Base-by-base conservation (phyloP, 2,329 filamentous ascomycete species). In the Microcyclospora tardicrescens region DNA sequence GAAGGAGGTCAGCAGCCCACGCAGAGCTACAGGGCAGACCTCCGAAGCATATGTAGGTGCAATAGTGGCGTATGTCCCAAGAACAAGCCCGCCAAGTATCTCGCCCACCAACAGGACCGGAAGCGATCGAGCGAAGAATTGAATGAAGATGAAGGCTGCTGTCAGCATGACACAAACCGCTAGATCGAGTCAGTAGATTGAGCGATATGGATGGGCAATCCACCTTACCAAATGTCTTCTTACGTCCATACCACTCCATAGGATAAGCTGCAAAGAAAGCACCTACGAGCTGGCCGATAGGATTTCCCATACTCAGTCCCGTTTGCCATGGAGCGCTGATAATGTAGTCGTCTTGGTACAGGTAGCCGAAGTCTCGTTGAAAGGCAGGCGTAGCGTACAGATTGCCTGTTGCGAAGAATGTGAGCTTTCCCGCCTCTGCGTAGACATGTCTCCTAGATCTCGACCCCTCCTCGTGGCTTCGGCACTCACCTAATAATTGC, bases 31-130 rank as follows among this genome's bases (percentile, higher is more conserved):
- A 2, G 75, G 75, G 30, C 72, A 74, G 6, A 79, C 71, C 53
- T 83, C 79, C 40, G 75, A 77, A 16, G 77, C 78, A 50, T 82
- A 83, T 28, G 78, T 77, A 43, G 75, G 63, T 11, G 63, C 61
- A 27, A 66, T 59, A 16, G 75, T 70, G 5, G 73, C 72, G 51
- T 75, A 79, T 38, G 70, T 72, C 2, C 74, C 75, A n/a, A 75
- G 63, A 0, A 78, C 69, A 6, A 78, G 61, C 1, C 77, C 76
- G 16, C 71, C 70, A 0, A 80, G 61, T 2, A 81, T 60, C 61
- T 79, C 73, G 19, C 74, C 72, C 2, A 71, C 71, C n/a, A 77
- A 66, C 2, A 79, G 61, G 10, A 71, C 67, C 6, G 64, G 50
- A 10, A 77, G 62, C 1, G 68, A 71, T 2, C 68, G 65, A 10